Percentiles rank a stretch among this genome's conserved stretches.
Evolutionary conservation across 495 filamentous ascomycete genomes (phyloP).

Genomic region (Xylaria venustula): DNA sequence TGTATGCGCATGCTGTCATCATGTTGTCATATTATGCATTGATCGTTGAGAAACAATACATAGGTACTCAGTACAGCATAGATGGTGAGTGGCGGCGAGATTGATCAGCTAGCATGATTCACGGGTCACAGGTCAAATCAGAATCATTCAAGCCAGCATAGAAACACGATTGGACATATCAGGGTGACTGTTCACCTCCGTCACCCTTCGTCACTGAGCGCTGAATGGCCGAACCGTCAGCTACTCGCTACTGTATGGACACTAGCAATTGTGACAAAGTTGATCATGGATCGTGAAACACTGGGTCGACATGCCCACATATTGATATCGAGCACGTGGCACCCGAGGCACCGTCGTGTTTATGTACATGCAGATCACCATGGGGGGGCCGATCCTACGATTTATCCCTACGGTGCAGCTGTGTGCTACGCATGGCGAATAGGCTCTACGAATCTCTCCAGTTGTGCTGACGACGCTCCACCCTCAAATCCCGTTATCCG

Average conservation of each 20-base stretch:
- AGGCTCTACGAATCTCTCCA: neutral
- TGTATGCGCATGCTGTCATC: constrained; percentile 4
- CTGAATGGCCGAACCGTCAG: too few relatives aligned
- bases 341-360: constrained; percentile 8
- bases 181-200: neutral
- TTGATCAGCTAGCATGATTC: neutral
- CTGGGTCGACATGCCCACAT: neutral
- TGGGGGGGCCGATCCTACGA: neutral
- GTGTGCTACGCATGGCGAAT: too few relatives aligned
- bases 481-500: neutral
- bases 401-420: too few relatives aligned
- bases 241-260: too few relatives aligned
- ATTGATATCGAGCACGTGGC: constrained; percentile 11
- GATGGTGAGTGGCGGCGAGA: neutral
- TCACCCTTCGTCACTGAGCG: too few relatives aligned
- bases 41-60: too few relatives aligned
- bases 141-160: neutral
- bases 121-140: neutral
- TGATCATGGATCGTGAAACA: neutral
- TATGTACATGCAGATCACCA: neutral
- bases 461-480: neutral
- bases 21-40: too few relatives aligned
- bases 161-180: too few relatives aligned
- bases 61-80: too few relatives aligned
- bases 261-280: too few relatives aligned